A percentile compares a stretch with the other conserved stretches of the same genome.
phyloP scores from a whole-genome alignment of 1,139 yeast species.

The Saccharomycopsis hybrid region DNA sequence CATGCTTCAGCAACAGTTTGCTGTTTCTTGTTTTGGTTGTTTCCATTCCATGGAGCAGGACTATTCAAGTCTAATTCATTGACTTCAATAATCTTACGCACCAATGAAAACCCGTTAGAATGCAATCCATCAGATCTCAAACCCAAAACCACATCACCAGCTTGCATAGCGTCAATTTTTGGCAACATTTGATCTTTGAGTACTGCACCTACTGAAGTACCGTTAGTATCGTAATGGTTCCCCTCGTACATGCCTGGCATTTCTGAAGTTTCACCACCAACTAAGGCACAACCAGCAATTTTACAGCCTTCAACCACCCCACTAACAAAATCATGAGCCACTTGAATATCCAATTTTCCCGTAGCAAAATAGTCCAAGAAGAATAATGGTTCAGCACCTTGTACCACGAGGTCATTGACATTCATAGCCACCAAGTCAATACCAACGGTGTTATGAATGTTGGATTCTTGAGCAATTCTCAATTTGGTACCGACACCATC shows the following conservation, averaged over 20 bases:
- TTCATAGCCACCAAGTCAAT: constrained; percentile 98
- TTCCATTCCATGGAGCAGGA: constrained; percentile 78
- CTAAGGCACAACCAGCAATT: constrained; percentile 92
- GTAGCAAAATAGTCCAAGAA: constrained; percentile 96
- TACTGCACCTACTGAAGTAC: constrained; percentile 99
- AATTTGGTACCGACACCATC: constrained; percentile 99
- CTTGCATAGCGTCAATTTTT: constrained; percentile 52
- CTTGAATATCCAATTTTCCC: constrained; percentile 76
- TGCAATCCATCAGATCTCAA: constrained; percentile 89
- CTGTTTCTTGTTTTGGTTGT: constrained; percentile 29
- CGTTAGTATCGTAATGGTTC: constrained; percentile 96
- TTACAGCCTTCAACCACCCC: constrained; percentile 98
- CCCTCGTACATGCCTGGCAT: constrained; percentile 99
- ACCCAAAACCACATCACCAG: constrained; percentile 82
- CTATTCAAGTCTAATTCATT: constrained; percentile 63
- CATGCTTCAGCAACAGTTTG: constrained; percentile 76
- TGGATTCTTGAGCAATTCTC: constrained; percentile 85
- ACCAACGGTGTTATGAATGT: constrained; percentile 93
- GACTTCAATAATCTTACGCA: constrained; percentile 87
- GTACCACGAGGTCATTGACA: constrained; percentile 94
- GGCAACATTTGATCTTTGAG: constrained; percentile 71
- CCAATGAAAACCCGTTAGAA: constrained; percentile 93
- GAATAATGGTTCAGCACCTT: constrained; percentile 96
- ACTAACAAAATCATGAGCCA: constrained; percentile 82
- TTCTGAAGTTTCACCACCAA: constrained; percentile 98